A percentile compares a stretch with the other conserved stretches of the same genome.
Evolutionary conservation across 1,139 yeast species (phyloP).

Genomic region (Keqinozyma sinolaborantium): DNA sequence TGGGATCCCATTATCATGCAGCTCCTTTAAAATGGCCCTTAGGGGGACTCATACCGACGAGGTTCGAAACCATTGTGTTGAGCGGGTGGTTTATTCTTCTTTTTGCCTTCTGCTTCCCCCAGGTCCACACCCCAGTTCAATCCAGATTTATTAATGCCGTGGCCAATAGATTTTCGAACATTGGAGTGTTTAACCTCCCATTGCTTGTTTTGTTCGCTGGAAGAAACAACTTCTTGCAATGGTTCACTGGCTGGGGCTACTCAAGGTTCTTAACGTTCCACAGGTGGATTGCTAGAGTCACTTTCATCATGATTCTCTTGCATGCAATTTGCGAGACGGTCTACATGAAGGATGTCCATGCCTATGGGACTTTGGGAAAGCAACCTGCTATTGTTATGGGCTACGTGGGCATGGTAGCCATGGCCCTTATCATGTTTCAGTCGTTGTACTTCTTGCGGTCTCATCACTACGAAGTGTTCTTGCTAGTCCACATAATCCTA

Average conservation of each 20-base stretch:
- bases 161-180: constrained; percentile 23
- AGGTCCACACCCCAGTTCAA: constrained; percentile 10
- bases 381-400: constrained; percentile 27
- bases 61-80: constrained; percentile 17
- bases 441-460: constrained; percentile 36
- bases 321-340: constrained; percentile 14
- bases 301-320: constrained; percentile 12
- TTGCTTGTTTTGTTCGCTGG: constrained; percentile 21
- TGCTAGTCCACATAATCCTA: constrained; percentile 47
- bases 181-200: constrained; percentile 17
- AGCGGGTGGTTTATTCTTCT: constrained; percentile 8
- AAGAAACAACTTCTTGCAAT: constrained; percentile 21
- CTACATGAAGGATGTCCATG: constrained; percentile 17
- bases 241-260: constrained; percentile 21
- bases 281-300: constrained; percentile 20
- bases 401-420: constrained; percentile 22
- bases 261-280: constrained; percentile 18
- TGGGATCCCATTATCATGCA: constrained; percentile 17
- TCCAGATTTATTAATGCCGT: constrained; percentile 12
- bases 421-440: constrained; percentile 25
- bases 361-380: constrained; percentile 47
- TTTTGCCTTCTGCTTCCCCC: constrained; percentile 10
- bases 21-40: constrained; percentile 1
- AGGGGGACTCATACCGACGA: constrained; percentile 14
- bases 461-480: constrained; percentile 55